phyloP scores from a whole-genome alignment of 352 stramenopile genomes.

The Globisporangium heterothallicum region DNA sequence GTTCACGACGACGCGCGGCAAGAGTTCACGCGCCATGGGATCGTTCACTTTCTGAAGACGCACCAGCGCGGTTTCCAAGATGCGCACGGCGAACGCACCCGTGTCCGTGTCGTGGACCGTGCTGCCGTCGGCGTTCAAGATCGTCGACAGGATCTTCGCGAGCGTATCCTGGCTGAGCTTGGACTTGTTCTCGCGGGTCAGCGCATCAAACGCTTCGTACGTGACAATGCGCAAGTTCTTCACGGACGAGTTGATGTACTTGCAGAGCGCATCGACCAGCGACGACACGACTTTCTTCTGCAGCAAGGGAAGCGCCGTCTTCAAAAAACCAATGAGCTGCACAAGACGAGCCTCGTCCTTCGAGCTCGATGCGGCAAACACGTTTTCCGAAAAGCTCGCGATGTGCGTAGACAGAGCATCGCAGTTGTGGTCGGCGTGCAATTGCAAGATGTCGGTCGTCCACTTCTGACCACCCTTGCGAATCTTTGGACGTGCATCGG shows the following conservation, averaged over 20 bases:
- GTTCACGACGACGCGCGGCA: slow-evolving; percentile 69
- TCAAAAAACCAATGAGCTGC: slow-evolving; percentile 78
- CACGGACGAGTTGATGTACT: slow-evolving; percentile 67
- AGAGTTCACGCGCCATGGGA: slow-evolving; percentile 48
- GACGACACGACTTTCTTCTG: slow-evolving; percentile 78
- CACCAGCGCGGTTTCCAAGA: slow-evolving; percentile 56
- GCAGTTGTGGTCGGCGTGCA: slow-evolving; percentile 62
- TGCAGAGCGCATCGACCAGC: slow-evolving; percentile 64
- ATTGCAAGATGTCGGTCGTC: slow-evolving; percentile 65
- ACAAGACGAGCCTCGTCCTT: slow-evolving; percentile 77
- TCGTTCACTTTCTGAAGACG: slow-evolving; percentile 57
- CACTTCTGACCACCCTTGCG: slow-evolving; percentile 76
- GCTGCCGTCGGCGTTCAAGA: slow-evolving; percentile 60
- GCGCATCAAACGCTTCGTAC: slow-evolving; percentile 62
- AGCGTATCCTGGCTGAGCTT: slow-evolving; percentile 66
- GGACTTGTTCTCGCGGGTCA: slow-evolving; percentile 45
- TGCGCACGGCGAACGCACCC: slow-evolving; percentile 60
- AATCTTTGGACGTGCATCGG: slow-evolving; percentile 78
- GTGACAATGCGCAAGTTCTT: slow-evolving; percentile 78
- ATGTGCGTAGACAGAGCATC: slow-evolving; percentile 84
- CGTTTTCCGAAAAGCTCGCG: slow-evolving; percentile 81
- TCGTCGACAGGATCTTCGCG: slow-evolving; percentile 46
- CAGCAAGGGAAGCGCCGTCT: slow-evolving; percentile 67
- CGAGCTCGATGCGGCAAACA: slow-evolving; percentile 50
- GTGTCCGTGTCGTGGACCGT: slow-evolving; percentile 55